Percentiles rank a stretch among this genome's conserved stretches.
phyloP scores from a whole-genome alignment of 768 basidiomycete genomes.

The Russula compacta region DNA sequence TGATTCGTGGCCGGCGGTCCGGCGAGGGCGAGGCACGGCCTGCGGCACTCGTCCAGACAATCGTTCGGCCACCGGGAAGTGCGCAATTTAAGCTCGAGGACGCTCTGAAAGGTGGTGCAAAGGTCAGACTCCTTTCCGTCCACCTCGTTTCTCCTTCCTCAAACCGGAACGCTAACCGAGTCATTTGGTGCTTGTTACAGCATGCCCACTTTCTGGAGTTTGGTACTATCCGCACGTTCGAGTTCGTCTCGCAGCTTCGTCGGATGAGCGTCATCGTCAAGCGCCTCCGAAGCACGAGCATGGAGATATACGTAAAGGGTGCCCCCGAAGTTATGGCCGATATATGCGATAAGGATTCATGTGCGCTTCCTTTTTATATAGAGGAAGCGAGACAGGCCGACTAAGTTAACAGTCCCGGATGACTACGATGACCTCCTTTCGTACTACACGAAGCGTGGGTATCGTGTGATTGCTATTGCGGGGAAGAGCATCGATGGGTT shows the following conservation, averaged over 20 bases:
- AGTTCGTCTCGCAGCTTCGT: constrained; percentile 88
- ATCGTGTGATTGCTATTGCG: constrained; percentile 95
- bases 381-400: not conserved
- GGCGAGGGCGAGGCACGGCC: constrained; percentile 49
- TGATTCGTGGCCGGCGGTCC: constrained; percentile 54
- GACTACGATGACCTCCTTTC: constrained; percentile 95
- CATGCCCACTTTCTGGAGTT: constrained; percentile 95
- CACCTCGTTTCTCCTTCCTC: not conserved
- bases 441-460: constrained; percentile 95
- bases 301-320: constrained; percentile 99
- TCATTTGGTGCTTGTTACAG: constrained; percentile 32
- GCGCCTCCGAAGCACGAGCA: constrained; percentile 82
- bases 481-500: constrained; percentile 91
- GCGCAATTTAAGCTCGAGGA: constrained; percentile 87
- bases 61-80: constrained; percentile 93
- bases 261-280: constrained; percentile 99
- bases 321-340: constrained; percentile 97
- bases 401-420: constrained; percentile 59
- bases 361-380: constrained; percentile 40
- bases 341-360: constrained; percentile 87
- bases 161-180: constrained; percentile 9
- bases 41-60: constrained; percentile 87
- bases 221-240: constrained; percentile 92
- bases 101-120: constrained; percentile 74
- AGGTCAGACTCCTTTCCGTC: constrained; percentile 37